Evolutionary conservation across 305 asterid genomes (phyloP).

Genomic region (Fraxinus angustifolia): DNA sequence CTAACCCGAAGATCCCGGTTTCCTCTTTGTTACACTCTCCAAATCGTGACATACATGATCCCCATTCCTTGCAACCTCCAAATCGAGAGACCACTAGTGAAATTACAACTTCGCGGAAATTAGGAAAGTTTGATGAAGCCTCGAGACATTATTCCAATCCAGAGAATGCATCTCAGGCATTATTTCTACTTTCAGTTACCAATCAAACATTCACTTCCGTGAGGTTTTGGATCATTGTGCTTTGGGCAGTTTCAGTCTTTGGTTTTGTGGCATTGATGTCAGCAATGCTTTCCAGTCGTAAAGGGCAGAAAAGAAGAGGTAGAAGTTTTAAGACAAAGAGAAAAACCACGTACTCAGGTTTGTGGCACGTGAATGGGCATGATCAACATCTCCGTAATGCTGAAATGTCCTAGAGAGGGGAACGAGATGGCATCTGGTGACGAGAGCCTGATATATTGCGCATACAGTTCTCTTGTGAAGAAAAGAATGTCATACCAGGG

Average conservation of each 20-base stretch:
- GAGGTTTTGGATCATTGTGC: constrained; percentile 61
- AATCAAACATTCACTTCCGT: constrained; percentile 54
- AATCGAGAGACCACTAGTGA: constrained; percentile 23
- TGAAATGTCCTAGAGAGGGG: constrained; percentile 28
- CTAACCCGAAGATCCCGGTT: constrained; percentile 23
- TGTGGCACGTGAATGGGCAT: constrained; percentile 39
- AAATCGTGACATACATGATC: constrained; percentile 20
- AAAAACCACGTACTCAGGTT: constrained; percentile 38
- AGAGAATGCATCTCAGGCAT: constrained; percentile 34
- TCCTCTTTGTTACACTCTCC: constrained; percentile 26
- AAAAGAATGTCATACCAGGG: neutral
- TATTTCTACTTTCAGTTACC: constrained; percentile 42
- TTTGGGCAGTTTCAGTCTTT: constrained; percentile 62
- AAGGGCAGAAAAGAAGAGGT: constrained; percentile 57
- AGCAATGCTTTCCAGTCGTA: constrained; percentile 46
- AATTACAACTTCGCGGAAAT: constrained; percentile 27
- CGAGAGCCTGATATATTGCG: constrained; percentile 15
- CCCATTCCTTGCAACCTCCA: constrained; percentile 24
- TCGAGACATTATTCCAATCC: constrained; percentile 14
- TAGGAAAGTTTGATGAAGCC: constrained; percentile 35
- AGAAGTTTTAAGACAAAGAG: constrained; percentile 48
- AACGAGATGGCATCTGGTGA: neutral
- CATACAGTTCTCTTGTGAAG: neutral
- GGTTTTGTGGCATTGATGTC: constrained; percentile 54
- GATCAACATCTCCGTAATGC: constrained; percentile 34